Percentiles rank a stretch among this genome's conserved stretches.
Evolutionary conservation across 768 basidiomycete genomes (phyloP).

Genomic region (Amanita subjunquillea): DNA sequence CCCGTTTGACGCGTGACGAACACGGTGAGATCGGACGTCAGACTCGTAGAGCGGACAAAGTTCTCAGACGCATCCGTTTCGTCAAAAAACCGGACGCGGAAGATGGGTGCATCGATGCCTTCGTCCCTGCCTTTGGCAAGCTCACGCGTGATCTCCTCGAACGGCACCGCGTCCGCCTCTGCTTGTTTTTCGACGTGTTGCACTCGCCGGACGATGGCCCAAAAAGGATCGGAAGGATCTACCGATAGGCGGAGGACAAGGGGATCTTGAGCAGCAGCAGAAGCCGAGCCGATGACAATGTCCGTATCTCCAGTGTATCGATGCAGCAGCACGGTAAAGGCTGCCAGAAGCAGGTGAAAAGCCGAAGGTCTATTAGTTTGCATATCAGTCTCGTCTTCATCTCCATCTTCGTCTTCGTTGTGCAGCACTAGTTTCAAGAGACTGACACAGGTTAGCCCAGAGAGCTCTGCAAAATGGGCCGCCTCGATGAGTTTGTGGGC

Average conservation of each 20-base stretch:
- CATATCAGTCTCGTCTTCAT: conserved; percentile 33
- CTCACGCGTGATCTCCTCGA: conserved; percentile 63
- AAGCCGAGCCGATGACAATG: conserved; percentile 83
- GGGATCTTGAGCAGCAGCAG: conserved; percentile 63
- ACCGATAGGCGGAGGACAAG: conserved; percentile 77
- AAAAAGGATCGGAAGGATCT: conserved; percentile 81
- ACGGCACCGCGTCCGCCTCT: conserved; percentile 71
- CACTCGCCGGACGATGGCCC: conserved; percentile 78
- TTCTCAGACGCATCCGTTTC: conserved; percentile 70
- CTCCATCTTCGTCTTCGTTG: conserved; percentile 42
- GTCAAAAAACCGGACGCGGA: conserved; percentile 95
- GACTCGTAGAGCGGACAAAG: conserved; percentile 70
- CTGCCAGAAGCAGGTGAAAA: conserved; percentile 87
- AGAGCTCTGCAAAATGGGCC: conserved; percentile 59
- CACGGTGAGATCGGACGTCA: conserved; percentile 88
- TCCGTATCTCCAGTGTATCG: conserved; percentile 95
- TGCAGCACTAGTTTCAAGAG: conserved; percentile 77
- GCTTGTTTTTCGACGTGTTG: conserved; percentile 80
- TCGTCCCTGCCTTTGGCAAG: conserved; percentile 61
- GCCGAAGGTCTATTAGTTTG: conserved; percentile 53
- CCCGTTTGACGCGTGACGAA: conserved; percentile 75
- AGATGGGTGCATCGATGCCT: conserved; percentile 54
- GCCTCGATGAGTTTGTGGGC: conserved; percentile 78
- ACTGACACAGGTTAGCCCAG: conserved; percentile 64
- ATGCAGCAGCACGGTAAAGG: conserved; percentile 85